Evolutionary conservation across 345 rosid genomes (phyloP).

Genomic region (Citrus sp.): DNA sequence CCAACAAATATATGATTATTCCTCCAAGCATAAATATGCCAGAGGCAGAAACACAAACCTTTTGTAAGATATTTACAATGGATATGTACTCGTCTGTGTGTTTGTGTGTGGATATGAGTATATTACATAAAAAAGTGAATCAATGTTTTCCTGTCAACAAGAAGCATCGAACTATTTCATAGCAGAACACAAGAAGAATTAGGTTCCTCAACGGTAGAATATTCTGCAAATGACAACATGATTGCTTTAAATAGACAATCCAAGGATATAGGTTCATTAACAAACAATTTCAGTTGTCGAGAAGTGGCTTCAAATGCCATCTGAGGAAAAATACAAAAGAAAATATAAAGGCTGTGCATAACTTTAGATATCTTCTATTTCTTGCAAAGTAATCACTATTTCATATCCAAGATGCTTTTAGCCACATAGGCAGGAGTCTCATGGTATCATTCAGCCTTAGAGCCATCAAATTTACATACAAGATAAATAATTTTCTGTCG

Average conservation of each 20-base stretch:
- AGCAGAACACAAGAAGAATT: background rate
- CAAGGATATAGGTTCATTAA: background rate
- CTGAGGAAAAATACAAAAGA: background rate
- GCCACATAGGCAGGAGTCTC: background rate
- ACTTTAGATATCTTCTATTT: background rate
- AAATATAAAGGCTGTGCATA: background rate
- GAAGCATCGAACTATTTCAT: background rate
- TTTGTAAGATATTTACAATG: background rate
- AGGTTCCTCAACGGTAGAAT: background rate
- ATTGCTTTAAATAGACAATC: background rate
- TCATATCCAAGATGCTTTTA: background rate
- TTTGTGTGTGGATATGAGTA: background rate
- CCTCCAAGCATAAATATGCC: background rate
- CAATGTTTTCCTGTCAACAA: background rate
- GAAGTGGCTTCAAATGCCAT: background rate
- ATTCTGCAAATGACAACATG: background rate
- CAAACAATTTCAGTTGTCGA: background rate
- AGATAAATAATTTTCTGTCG: background rate
- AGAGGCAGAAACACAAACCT: background rate
- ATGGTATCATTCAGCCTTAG: background rate
- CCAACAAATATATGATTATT: background rate
- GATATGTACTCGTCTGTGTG: background rate
- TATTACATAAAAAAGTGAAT: background rate
- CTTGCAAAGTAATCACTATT: background rate
- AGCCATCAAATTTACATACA: background rate